phyloP scores from a whole-genome alignment of 2,329 filamentous ascomycete genomes.

The Orbilia blumenaviensis region DNA sequence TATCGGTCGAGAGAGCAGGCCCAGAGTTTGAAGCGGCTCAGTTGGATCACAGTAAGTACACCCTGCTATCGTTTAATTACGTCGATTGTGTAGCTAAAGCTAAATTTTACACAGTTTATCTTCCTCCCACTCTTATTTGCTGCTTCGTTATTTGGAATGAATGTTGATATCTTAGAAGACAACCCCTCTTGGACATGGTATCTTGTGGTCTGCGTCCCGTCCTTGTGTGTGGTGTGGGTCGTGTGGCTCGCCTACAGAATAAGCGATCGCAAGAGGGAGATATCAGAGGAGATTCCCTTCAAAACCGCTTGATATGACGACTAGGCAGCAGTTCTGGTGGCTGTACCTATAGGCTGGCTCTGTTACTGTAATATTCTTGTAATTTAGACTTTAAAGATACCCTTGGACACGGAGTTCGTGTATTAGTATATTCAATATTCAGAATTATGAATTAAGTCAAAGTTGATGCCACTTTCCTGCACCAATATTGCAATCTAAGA shows the following conservation, averaged over 20 bases:
- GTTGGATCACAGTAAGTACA: constrained; percentile 55
- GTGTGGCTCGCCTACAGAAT: constrained; percentile 51
- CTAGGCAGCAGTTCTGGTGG: background rate
- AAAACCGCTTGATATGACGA: constrained; percentile 36
- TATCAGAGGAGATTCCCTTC: constrained; percentile 46
- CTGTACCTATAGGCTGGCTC: background rate
- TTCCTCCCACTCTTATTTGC: constrained; percentile 55
- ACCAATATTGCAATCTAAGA: too few relatives aligned
- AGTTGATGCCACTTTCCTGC: too few relatives aligned
- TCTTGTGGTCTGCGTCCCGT: constrained; percentile 47
- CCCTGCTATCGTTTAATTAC: background rate
- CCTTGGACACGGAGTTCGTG: constrained; percentile 5
- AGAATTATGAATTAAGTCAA: background rate
- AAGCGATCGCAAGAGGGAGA: constrained; percentile 22
- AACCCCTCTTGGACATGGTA: constrained; percentile 54
- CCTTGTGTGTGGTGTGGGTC: constrained; percentile 32
- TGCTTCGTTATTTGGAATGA: constrained; percentile 55
- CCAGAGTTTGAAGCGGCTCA: constrained; percentile 55
- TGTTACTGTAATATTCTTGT: background rate
- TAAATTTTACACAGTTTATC: constrained; percentile 51
- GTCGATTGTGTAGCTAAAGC: constrained; percentile 6
- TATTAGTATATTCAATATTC: background rate
- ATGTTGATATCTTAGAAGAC: constrained; percentile 49
- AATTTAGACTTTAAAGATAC: constrained; percentile 25
- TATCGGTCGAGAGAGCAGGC: constrained; percentile 56